Evolutionary conservation across 805 yeast genomes (phyloP), one percentile per base, ranked within the genome.

Genomic region (Teunomyces atbi): DNA sequence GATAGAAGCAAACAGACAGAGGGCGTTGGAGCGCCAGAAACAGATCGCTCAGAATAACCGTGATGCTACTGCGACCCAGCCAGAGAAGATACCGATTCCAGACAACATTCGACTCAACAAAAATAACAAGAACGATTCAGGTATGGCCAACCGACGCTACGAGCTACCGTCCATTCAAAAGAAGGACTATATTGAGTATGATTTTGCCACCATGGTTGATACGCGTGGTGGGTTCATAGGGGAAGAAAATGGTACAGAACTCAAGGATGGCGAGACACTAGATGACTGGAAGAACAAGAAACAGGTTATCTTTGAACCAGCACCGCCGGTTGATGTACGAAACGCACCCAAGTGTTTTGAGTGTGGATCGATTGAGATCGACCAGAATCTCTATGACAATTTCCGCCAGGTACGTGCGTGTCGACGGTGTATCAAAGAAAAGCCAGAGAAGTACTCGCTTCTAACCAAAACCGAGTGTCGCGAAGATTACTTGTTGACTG

Each of bases 381-480:
- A 94, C 59, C 82, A 81, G 41, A 78, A 86, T 44, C 59, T 89
- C 34, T 79, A 69, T 57, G 77, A 84, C 8, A 80, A 81, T n/a
- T 94, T 91, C 68, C 71, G 74, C 13, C 69, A 84, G 23, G 66
- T 68, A 1, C 73, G 88, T 11, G 97, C 91, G 6, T 94, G 99
- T 64, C 79, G 84, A 42, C 72, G 77, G 43, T 94, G 99, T 64
- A 82, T 81, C 28, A 81, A 80, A 55, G 74, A 76, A 48, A 66
- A 68, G 18, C 96, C 97, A 0, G 96, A 94, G 33, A 94, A 94
- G 59, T 94, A 92, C 62, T 81, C 98, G 0, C 65, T 94, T 16
- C 67, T 94, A 43, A 94, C 99, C 6, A 94, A 94, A 66, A 94
- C 99, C 0, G 99, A 94, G 66, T 90, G 97, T 64, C 79, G 83